phyloP scores from a whole-genome alignment of 1,284 basidiomycete genomes.

The Fistulinella cinereoalba region DNA sequence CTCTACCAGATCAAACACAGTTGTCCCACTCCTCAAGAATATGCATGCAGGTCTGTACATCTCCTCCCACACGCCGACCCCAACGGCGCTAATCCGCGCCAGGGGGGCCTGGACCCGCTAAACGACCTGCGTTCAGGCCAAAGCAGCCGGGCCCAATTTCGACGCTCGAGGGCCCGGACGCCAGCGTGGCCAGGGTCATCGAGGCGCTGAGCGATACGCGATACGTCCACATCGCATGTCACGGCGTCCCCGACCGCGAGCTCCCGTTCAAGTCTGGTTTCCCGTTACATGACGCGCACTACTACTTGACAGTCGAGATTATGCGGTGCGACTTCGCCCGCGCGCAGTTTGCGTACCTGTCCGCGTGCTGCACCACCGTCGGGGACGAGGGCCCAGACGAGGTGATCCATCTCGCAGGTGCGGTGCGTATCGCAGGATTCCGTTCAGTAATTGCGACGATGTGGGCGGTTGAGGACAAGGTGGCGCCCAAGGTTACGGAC shows the following conservation, averaged over 20 bases:
- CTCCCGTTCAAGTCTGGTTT: conserved; percentile 25
- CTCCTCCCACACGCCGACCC: conserved; percentile 34
- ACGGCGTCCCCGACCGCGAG: conserved; percentile 7
- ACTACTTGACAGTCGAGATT: conserved; percentile 19
- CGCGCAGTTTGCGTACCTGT: conserved; percentile 34
- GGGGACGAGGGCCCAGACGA: conserved; percentile 27
- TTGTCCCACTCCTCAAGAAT: too few relatives aligned
- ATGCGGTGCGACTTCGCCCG: conserved; percentile 19
- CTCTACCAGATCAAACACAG: too few relatives aligned
- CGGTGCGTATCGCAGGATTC: conserved; percentile 5
- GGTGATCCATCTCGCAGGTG: conserved; percentile 13
- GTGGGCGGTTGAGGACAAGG: conserved; percentile 4
- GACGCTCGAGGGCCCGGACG: conserved; percentile 1
- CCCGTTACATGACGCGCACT: conserved; percentile 18
- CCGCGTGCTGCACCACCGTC: conserved; percentile 31
- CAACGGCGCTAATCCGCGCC: conserved; percentile 26
- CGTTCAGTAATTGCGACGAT: conserved; percentile 9
- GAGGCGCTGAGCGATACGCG: conserved; percentile 7
- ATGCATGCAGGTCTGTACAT: conserved; percentile 28
- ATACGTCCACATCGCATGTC: conserved; percentile 23
- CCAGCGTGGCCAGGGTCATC: background rate
- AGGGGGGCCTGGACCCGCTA: background rate
- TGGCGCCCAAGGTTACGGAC: conserved; percentile 1
- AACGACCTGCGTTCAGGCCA: conserved; percentile 1
- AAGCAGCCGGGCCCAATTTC: background rate